phyloP scores from a whole-genome alignment of 441 rosid genomes.

The Hura crepitans region DNA sequence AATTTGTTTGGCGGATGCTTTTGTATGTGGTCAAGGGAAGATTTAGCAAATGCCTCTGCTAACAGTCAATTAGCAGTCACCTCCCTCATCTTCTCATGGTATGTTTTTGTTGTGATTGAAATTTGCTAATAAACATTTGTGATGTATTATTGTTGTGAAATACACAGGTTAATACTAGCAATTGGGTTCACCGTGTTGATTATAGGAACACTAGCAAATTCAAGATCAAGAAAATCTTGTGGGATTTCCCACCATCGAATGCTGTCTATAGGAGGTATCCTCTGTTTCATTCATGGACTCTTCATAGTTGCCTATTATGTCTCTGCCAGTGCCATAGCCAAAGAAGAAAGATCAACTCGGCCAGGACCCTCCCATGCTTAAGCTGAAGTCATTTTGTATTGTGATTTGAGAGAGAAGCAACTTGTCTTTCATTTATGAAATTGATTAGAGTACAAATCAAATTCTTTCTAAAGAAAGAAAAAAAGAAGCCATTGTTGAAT shows the following conservation, averaged over 20 bases:
- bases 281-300: constrained; percentile 71
- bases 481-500: no score
- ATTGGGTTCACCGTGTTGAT: constrained; percentile 59
- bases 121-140: background rate
- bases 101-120: constrained; percentile 9
- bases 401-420: no score
- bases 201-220: constrained; percentile 54
- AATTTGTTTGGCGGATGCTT: constrained; percentile 75
- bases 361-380: constrained; percentile 21
- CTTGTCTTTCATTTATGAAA: no score
- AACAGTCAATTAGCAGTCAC: constrained; percentile 73
- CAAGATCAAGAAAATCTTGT: constrained; percentile 55
- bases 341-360: constrained; percentile 28
- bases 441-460: no score
- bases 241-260: constrained; percentile 55
- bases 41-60: constrained; percentile 41
- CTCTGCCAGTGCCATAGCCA: constrained; percentile 54
- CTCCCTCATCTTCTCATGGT: constrained; percentile 85
- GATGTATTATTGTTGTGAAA: background rate
- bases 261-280: constrained; percentile 57
- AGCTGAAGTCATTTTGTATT: background rate
- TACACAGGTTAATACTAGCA: constrained; percentile 53
- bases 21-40: constrained; percentile 56
- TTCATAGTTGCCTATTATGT: constrained; percentile 58
- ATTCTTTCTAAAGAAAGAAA: no score